phyloP scores from a whole-genome alignment of 2,329 filamentous ascomycete species.

The Plenodomus biglobosus region DNA sequence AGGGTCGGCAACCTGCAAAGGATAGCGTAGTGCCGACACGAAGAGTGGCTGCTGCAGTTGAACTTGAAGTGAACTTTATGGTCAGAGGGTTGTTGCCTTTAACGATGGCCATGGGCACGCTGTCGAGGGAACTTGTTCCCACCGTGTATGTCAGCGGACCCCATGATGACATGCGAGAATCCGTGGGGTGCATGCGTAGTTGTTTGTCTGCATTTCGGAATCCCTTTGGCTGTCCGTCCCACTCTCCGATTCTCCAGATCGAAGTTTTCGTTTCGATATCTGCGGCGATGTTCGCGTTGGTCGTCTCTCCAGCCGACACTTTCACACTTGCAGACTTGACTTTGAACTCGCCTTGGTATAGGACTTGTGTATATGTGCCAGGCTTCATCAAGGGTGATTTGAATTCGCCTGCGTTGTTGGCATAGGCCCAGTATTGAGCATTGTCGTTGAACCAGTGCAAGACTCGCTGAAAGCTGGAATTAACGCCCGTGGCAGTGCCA shows the following conservation, averaged over 20 bases:
- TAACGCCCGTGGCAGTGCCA: conserved; percentile 62
- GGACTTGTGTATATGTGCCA: conserved; percentile 68
- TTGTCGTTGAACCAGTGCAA: conserved; percentile 65
- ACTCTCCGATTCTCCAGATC: conserved; percentile 66
- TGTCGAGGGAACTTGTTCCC: conserved; percentile 54
- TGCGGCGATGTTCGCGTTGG: conserved; percentile 56
- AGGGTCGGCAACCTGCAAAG: conserved; percentile 62
- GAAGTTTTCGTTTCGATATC: conserved; percentile 53
- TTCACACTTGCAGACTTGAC: conserved; percentile 52
- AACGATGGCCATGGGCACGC: conserved; percentile 69
- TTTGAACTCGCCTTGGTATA: conserved; percentile 62
- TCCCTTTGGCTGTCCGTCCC: conserved; percentile 61
- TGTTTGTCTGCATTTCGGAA: conserved; percentile 69
- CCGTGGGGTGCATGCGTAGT: conserved; percentile 68
- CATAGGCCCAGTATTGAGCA: conserved; percentile 67
- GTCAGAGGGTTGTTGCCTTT: conserved; percentile 62
- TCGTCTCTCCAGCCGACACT: conserved; percentile 54
- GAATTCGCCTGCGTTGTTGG: conserved; percentile 58
- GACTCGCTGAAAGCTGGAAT: conserved; percentile 56
- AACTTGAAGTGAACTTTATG: conserved; percentile 60
- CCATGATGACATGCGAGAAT: conserved; percentile 65
- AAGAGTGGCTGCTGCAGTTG: conserved; percentile 58
- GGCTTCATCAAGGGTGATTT: conserved; percentile 68
- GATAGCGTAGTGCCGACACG: conserved; percentile 66
- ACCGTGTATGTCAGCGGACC: conserved; percentile 62